Evolutionary conservation across 257 asterid genomes (phyloP).

Genomic region (Avicennia marina): DNA sequence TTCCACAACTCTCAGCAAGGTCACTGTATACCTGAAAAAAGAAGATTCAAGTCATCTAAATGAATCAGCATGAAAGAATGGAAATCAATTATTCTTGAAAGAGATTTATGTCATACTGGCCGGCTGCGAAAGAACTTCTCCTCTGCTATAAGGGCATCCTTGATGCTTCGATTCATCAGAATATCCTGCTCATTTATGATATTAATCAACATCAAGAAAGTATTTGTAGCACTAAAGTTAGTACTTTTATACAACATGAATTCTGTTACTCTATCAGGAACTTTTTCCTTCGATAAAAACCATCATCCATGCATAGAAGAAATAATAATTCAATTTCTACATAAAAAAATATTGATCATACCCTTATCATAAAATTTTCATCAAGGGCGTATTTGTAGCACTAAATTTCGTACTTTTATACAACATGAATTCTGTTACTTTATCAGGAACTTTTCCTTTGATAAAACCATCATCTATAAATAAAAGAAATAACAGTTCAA

Average conservation of each 20-base stretch:
- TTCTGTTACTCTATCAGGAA: no score
- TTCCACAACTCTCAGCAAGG: conserved; percentile 89
- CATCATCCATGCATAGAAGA: no score
- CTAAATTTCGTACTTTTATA: no score
- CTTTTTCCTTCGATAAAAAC: no score
- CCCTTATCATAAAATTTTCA: no score
- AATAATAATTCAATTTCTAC: no score
- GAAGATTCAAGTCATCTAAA: conserved; percentile 11
- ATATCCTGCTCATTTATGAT: conserved; percentile 62
- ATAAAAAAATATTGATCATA: no score
- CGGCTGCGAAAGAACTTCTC: conserved; percentile 83
- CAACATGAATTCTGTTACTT: no score
- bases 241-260: no score
- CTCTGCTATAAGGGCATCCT: conserved; percentile 87
- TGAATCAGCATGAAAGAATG: conserved; percentile 6
- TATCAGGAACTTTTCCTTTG: no score
- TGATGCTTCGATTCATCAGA: conserved; percentile 58
- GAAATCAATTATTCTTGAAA: conserved; percentile 16
- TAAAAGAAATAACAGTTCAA: no score
- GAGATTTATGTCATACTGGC: conserved; percentile 48
- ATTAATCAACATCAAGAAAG: neutral
- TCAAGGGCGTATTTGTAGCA: neutral
- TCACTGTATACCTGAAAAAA: conserved; percentile 72
- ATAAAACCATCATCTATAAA: no score
- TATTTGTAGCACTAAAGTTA: neutral